Percentiles rank a stretch among this genome's conserved stretches.
Conservation (phyloP, 164 flowering plant genomes). For the Sedum album region DNA sequence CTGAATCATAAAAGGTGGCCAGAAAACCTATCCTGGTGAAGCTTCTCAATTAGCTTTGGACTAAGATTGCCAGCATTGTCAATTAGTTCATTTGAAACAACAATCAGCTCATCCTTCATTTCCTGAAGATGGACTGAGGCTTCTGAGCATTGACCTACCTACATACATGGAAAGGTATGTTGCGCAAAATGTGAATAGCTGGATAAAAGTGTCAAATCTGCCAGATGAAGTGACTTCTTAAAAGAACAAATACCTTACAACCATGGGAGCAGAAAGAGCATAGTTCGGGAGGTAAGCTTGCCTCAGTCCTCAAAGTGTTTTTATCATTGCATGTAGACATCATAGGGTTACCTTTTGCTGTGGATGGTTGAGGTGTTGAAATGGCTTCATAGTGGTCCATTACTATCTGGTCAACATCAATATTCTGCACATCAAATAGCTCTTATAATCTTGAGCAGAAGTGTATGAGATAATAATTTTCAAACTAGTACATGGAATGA, state of each 20-base stretch:
- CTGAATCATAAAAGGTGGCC: neutral
- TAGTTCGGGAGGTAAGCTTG: constrained; percentile 53
- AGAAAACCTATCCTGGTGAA: constrained; percentile 78
- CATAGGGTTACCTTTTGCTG: constrained; percentile 34
- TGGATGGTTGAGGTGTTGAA: constrained; percentile 66
- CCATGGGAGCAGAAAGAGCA: constrained; percentile 67
- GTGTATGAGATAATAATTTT: no score
- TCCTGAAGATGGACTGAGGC: constrained; percentile 69
- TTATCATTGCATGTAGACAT: constrained; percentile 29
- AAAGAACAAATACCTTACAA: constrained; percentile 38
- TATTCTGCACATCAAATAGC: constrained; percentile 48
- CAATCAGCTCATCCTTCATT: constrained; percentile 78
- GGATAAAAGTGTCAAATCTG: constrained; percentile 10
- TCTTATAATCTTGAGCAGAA: no score
- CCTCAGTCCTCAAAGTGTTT: constrained; percentile 21
- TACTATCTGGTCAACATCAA: constrained; percentile 90
- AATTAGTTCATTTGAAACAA: constrained; percentile 79
- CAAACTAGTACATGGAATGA: no score
- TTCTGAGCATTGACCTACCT: constrained; percentile 83
- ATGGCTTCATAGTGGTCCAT: constrained; percentile 65
- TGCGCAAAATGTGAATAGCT: constrained; percentile 14
- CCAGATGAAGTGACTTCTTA: neutral
- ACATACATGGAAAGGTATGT: constrained; percentile 14
- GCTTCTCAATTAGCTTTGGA: constrained; percentile 43
- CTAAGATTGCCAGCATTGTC: constrained; percentile 53